Percentiles rank a stretch among this genome's conserved stretches.
Evolutionary conservation across 768 basidiomycete species (phyloP).

Genomic region (Daedaleopsis sinensis): DNA sequence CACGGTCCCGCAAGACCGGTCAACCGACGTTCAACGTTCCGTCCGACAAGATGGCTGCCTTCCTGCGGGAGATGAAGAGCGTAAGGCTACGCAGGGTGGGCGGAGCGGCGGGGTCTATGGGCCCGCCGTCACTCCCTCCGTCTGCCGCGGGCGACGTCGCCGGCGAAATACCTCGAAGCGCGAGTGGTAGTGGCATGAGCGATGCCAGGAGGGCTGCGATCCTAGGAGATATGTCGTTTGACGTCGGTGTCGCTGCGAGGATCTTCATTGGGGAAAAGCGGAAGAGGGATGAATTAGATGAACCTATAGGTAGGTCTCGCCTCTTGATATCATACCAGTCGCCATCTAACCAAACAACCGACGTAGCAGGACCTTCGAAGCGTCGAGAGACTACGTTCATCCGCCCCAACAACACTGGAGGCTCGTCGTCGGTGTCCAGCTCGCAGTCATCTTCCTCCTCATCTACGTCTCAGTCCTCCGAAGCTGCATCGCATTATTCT

Average conservation of each 20-base stretch:
- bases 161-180: constrained; percentile 8
- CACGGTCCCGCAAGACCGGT: constrained; percentile 49
- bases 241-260: constrained; percentile 18
- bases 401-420: constrained; percentile 11
- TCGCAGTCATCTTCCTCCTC: constrained; percentile 14
- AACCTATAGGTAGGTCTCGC: constrained; percentile 2
- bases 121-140: constrained; percentile 13
- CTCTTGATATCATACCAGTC: neutral
- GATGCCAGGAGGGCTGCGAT: constrained; percentile 18
- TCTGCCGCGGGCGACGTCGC: constrained; percentile 2
- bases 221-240: constrained; percentile 23
- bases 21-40: constrained; percentile 74
- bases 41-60: constrained; percentile 82
- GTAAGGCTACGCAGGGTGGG: constrained; percentile 64
- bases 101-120: constrained; percentile 29
- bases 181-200: constrained; percentile 13
- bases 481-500: constrained; percentile 12
- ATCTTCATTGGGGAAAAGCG: constrained; percentile 25
- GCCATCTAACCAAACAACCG: neutral
- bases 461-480: constrained; percentile 18
- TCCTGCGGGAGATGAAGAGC: constrained; percentile 79
- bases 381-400: constrained; percentile 20
- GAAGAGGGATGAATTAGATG: constrained; percentile 20
- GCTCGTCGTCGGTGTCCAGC: constrained; percentile 19
- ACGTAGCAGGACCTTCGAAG: constrained; percentile 15